Base-by-base conservation (phyloP, 1,284 basidiomycete genomes). In the Pseudozyma sp. region DNA sequence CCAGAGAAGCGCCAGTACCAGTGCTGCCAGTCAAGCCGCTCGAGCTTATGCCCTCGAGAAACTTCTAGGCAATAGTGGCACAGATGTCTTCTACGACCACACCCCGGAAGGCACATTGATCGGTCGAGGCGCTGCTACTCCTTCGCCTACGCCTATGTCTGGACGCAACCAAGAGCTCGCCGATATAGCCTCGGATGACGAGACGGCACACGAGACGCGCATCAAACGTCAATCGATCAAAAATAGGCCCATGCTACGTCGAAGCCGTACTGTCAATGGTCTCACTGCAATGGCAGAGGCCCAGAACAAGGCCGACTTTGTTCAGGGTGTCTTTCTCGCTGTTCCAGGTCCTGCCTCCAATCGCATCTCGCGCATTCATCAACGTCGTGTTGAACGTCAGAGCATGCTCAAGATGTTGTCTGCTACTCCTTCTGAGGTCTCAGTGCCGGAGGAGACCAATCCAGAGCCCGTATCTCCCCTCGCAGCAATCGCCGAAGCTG, bases 41-140 rank as follows among this genome's bases (percentile, higher is more conserved):
- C 75, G 82, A 25, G 79, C 80, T 16, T 84, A 84, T 58, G 81
- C 82, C 4, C 65, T 84, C 59, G 79, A 84, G 40, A 84, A 84
- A 57, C 74, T 84, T 3, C 66, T 84, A 16, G 82, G 82, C 54
- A 72, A 74, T 25, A 77, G 74, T 40, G 66, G 74, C 38, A 63
- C 69, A 43, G 74, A 76, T 16, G 65, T 72, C 36, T 66, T 72
- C 31, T 76, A 62, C 54, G 74, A 72, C n/a, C 62, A 70, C n/a
- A 72, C 74, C 19, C 59, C 64, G 16, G 68, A 76, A 7, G 73
- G 69, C 54, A 71, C 56, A 21, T 52, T 44, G 2, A 70, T 71
- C 43, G 73, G 58, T n/a, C 52, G 66, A 25, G 68, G 69, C 16
- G 69, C 69, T 21, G 62, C 61, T 3, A 72, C 72, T 2, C 62